Conservation (phyloP, 2,329 filamentous ascomycete species). For the Chaetomiaceae sp. region DNA sequence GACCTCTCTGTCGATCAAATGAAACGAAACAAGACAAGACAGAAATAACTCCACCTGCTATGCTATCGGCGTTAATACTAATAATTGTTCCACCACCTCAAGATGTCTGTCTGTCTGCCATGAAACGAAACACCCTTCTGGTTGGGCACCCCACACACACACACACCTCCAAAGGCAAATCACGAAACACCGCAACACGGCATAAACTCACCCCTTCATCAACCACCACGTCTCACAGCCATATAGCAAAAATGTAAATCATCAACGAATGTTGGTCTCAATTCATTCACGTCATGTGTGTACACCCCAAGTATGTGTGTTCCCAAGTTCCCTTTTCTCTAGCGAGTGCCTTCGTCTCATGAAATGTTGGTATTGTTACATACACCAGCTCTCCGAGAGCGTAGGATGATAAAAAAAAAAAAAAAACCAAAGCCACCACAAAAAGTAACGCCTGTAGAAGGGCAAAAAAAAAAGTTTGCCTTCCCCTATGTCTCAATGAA, state of each 20-base stretch:
- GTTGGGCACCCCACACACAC: no score
- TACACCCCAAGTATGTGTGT: not conserved
- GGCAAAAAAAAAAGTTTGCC: not conserved
- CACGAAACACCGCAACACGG: not conserved
- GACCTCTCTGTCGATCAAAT: no score
- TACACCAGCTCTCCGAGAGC: no score
- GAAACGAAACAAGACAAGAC: no score
- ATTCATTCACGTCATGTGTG: not conserved
- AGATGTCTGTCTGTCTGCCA: no score
- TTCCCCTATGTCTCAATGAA: slow-evolving; percentile 7
- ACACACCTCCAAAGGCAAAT: not conserved
- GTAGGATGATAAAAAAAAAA: no score
- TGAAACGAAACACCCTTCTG: not conserved
- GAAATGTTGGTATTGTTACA: not conserved
- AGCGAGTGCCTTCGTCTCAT: not conserved
- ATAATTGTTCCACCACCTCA: no score
- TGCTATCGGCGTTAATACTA: no score
- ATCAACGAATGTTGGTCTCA: not conserved
- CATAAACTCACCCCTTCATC: slow-evolving; percentile 1
- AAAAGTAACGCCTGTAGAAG: slow-evolving; percentile 4
- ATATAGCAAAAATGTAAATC: no score
- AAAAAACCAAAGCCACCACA: not conserved
- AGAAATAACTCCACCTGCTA: no score
- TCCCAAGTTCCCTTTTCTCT: slow-evolving; percentile 6
- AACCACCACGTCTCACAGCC: no score